Conservation (phyloP, 2,329 filamentous ascomycete species). For the Phialemoniopsis sp. region DNA sequence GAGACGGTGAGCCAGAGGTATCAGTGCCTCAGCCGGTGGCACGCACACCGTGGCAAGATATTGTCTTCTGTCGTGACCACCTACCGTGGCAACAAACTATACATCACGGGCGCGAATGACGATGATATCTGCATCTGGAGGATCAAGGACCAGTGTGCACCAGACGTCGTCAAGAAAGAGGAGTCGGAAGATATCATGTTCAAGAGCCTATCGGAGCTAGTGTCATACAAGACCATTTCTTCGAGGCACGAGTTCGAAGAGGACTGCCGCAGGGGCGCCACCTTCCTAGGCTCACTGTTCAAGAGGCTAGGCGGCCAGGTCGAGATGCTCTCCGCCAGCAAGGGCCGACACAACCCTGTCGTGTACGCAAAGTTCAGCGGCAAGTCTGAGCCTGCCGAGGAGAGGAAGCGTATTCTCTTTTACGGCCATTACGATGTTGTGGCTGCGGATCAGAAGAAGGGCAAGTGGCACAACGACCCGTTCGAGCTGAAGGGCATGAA, state of each 20-base stretch:
- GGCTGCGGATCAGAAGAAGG: conserved; percentile 75
- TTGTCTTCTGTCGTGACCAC: conserved; percentile 75
- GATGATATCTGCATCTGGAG: conserved; percentile 88
- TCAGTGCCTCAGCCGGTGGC: conserved; percentile 26
- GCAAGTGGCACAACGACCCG: conserved; percentile 83
- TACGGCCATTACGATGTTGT: conserved; percentile 99
- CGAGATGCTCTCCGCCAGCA: conserved; percentile 78
- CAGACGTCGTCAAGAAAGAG: conserved; percentile 18
- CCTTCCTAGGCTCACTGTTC: conserved; percentile 84
- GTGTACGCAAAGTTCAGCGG: conserved; percentile 85
- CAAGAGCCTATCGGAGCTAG: conserved; percentile 76
- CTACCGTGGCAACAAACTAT: conserved; percentile 71
- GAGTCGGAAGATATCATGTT: conserved; percentile 53
- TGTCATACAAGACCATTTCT: conserved; percentile 89
- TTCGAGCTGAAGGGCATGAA: conserved; percentile 87
- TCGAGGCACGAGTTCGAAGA: conserved; percentile 81
- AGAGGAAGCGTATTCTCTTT: conserved; percentile 84
- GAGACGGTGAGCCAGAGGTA: conserved; percentile 51
- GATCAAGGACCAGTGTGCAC: conserved; percentile 40
- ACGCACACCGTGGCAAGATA: conserved; percentile 80
- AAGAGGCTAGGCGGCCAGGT: conserved; percentile 87
- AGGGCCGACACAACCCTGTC: conserved; percentile 72
- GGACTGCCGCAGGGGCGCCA: conserved; percentile 89
- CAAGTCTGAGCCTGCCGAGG: conserved; percentile 59
- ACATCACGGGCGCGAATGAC: conserved; percentile 92